Base-by-base conservation (phyloP, 768 basidiomycete species). In the Lyophyllum shimeji region DNA sequence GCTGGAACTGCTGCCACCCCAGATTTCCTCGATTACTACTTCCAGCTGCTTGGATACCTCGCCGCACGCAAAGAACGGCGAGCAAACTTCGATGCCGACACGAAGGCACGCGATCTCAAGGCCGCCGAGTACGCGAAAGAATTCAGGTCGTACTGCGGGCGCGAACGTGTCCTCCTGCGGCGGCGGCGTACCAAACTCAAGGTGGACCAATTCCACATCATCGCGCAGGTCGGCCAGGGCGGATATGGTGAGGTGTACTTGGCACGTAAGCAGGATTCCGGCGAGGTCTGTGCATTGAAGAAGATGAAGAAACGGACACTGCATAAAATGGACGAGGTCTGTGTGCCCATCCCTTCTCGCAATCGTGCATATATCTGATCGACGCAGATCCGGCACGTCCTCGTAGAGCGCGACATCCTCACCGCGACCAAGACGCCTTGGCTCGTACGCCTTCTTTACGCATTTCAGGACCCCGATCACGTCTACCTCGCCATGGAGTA, bases 401-500 rank as follows among this genome's bases (percentile, higher is more conserved):
- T 98, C 20, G 93, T 98, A 29, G 97, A 99, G 71, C 87, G 97
- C 42, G 97, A 99, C 69, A 99, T 99, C 65, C 75, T 99, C 60
- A 98, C 95, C 0, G 93, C 95, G 1, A 98, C 96, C 24, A 95
- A 96, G 72, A 96, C 95, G 0, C 93, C 96, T 1, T 99, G 97
- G 97, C 82, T 99, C 55, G 97, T 98, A 46, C 80, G 88, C 23
- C 77, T 99, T 7, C 76, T 99, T 3, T 99, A 99, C 67, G 97
- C 97, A 2, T 99, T 99, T 74, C 97, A 99, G 72, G 96, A 99
- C 66, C 76, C 84, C 0, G 80, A 89, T 53, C 80, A 90, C 63
- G 94, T 98, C 17, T 98, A 95, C 68, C 88, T 98, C 45, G 96
- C 96, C 1, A 98, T 98, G 96, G 95, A 98, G 78, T 98, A 97